Evolutionary conservation across 805 yeast species (phyloP).

Genomic region (Komagataella mondaviorum): DNA sequence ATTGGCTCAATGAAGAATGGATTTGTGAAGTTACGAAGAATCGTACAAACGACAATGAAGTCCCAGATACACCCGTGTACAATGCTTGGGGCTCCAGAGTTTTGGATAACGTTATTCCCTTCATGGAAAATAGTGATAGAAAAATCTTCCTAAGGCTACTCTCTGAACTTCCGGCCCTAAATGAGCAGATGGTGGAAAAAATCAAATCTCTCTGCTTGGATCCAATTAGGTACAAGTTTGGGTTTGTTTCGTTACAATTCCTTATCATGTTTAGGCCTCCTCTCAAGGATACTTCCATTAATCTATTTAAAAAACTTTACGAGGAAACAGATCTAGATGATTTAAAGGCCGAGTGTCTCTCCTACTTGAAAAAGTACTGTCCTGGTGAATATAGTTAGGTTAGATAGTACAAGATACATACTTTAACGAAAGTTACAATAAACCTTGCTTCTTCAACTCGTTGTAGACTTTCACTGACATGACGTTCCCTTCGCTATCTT

Average conservation of each 20-base stretch:
- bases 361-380: conserved; percentile 32
- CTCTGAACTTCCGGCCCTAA: conserved; percentile 76
- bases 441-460: conserved; percentile 81
- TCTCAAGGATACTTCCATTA: conserved; percentile 39
- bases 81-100: conserved; percentile 56
- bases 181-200: conserved; percentile 44
- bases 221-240: conserved; percentile 70
- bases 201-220: conserved; percentile 70
- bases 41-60: conserved; percentile 7
- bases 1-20: conserved; percentile 97
- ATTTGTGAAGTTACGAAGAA: conserved; percentile 31
- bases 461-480: conserved; percentile 74
- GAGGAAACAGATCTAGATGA: conserved; percentile 16
- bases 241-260: conserved; percentile 72
- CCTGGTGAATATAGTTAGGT: conserved; percentile 4
- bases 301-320: conserved; percentile 32
- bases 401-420: not conserved
- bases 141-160: conserved; percentile 70
- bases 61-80: conserved; percentile 36
- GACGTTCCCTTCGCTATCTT: conserved; percentile 87
- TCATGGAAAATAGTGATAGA: conserved; percentile 69
- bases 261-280: conserved; percentile 89
- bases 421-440: conserved; percentile 26
- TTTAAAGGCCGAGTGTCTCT: conserved; percentile 29
- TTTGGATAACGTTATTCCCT: conserved; percentile 71